A percentile compares a stretch with the other conserved stretches of the same genome.
Conservation (phyloP, 371 early-diverging fungal species). For the Rhizopus delemar region DNA sequence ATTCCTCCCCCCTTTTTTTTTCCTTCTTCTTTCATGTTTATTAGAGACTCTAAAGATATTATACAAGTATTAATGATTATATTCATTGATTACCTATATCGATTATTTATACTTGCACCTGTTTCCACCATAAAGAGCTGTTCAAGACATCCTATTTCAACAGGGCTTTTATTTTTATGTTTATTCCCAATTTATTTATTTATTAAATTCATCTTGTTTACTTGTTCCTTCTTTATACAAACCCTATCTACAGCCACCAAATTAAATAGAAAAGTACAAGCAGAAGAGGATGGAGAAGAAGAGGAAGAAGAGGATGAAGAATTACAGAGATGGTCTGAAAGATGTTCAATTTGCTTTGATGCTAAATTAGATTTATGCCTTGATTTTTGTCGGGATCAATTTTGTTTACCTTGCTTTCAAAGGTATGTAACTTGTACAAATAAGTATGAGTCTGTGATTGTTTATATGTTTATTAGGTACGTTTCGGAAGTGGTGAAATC, state of each 20-base stretch:
- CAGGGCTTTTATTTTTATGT: slow-evolving; percentile 10
- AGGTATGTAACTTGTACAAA: slow-evolving; percentile 37
- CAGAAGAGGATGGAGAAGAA: not conserved
- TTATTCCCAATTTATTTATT: slow-evolving; percentile 23
- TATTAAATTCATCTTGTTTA: slow-evolving; percentile 1
- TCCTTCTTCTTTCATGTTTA: slow-evolving; percentile 1
- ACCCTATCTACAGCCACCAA: not conserved
- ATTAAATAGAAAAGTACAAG: too few relatives aligned
- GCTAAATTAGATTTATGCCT: slow-evolving; percentile 64
- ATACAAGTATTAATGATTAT: slow-evolving; percentile 10
- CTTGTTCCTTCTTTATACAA: slow-evolving; percentile 4
- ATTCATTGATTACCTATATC: slow-evolving; percentile 16
- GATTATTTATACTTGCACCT: slow-evolving; percentile 17
- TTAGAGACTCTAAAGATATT: slow-evolving; percentile 7
- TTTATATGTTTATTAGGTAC: slow-evolving; percentile 44
- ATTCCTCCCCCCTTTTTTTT: not conserved
- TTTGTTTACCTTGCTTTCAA: slow-evolving; percentile 65
- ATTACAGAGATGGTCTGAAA: slow-evolving; percentile 60
- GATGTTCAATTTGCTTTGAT: slow-evolving; percentile 74
- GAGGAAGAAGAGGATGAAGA: slow-evolving; percentile 27
- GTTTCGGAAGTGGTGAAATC: slow-evolving; percentile 67
- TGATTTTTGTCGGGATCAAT: slow-evolving; percentile 67
- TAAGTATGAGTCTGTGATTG: not conserved
- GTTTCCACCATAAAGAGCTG: slow-evolving; percentile 12
- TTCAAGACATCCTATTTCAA: slow-evolving; percentile 18